Evolutionary conservation across 164 flowering plant species (phyloP).

Genomic region (Magnolia officinalis): DNA sequence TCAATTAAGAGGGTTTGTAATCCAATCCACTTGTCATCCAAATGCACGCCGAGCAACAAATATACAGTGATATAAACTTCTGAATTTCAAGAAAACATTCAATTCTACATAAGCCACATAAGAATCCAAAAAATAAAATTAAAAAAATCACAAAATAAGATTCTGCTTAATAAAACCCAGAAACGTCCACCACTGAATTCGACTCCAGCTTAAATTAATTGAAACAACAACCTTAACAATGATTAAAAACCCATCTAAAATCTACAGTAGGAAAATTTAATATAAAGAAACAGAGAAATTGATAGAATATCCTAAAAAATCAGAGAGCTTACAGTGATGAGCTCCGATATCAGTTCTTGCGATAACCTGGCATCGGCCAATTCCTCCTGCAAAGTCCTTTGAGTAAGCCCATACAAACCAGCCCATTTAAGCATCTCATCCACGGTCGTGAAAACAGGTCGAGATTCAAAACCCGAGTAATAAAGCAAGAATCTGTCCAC

Average conservation of each 20-base stretch:
- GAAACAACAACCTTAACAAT: no score
- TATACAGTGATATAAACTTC: no score
- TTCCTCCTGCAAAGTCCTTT: conserved; percentile 54
- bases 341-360: conserved; percentile 63
- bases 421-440: conserved; percentile 94
- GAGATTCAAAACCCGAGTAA: conserved; percentile 44
- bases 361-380: conserved; percentile 54
- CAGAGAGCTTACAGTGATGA: conserved; percentile 59
- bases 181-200: background rate
- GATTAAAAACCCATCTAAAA: no score
- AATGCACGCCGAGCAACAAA: no score
- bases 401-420: conserved; percentile 62
- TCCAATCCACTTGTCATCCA: no score
- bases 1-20: no score
- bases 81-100: no score
- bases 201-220: no score
- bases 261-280: no score
- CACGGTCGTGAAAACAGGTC: conserved; percentile 76
- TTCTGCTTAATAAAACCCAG: background rate
- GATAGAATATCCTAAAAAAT: background rate
- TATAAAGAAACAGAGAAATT: background rate
- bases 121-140: no score
- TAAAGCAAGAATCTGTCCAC: conserved; percentile 61
- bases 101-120: no score
- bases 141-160: background rate